Base-by-base conservation (phyloP, 768 basidiomycete species). In the Suillus luteus region DNA sequence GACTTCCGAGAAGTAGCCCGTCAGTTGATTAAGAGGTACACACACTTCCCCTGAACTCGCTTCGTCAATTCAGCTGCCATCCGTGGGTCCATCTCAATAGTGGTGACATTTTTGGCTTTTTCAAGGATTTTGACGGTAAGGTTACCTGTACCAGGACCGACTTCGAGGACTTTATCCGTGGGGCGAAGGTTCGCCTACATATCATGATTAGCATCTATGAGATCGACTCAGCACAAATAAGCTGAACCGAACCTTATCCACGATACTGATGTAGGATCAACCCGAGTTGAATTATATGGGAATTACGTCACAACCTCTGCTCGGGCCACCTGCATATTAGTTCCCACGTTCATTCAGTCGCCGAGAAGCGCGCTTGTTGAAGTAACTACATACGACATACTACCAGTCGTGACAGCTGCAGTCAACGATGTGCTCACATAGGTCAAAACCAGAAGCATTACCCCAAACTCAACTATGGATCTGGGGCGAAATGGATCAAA, bases 51-150 rank as follows among this genome's bases (percentile, higher is more conserved):
- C 83, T 98, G 91, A 11, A 99, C 95, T 57, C 97, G 88, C 76
- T 99, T 99, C 49, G 92, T 91, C 59, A 99, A 85, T 75, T 99
- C 97, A 19, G 96, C 95, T 15, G 97, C 96, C 96, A 99, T 98
- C 17, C 97, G 88, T 67, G 97, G 97, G 73, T 99, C 97, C 91
- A 95, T 93, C 78, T 99, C 97, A 27, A 99, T 88, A 1, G 96
- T 96, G 0, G 92, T 93, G 33, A 93, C 91, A 78, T 91, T 90
- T 74, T 95, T 95, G 61, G 92, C 92, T 75, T 95, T 91, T 71
- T 96, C 93, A 31, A 99, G 79, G 63, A 99, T 99, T 71, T 91
- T 84, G 22, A 97, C 90, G 0, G 97, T 98, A 71, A 99, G 76
- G 75, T 99, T 99, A 67, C 97, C 96, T 9, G 96, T 98, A 77